phyloP scores from a whole-genome alignment of 306 rosid genomes.

The Glycine tomentella region DNA sequence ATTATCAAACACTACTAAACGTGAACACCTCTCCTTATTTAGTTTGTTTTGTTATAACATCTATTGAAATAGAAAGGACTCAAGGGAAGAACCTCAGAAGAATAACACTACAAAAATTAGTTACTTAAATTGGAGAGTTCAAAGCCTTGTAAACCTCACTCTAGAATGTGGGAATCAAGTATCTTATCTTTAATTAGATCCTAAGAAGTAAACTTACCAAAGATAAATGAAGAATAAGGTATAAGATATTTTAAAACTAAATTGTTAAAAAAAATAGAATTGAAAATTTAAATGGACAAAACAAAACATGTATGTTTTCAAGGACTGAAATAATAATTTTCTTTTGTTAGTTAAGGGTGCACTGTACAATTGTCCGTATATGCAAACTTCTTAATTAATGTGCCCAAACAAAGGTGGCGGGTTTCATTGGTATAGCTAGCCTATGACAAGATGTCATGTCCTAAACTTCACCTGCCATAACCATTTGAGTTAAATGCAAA shows the following conservation, averaged over 20 bases:
- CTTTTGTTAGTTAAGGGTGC: constrained; percentile 8
- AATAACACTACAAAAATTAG: no score
- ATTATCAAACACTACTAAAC: no score
- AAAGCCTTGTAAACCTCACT: not conserved
- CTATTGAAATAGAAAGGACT: not conserved
- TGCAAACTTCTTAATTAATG: not conserved
- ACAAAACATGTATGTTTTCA: constrained; percentile 13
- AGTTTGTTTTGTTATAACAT: not conserved
- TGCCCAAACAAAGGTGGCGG: not conserved
- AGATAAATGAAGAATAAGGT: not conserved
- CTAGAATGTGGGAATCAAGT: no score
- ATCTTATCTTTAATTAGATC: not conserved
- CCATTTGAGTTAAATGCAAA: not conserved
- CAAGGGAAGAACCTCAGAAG: not conserved
- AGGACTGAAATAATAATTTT: constrained; percentile 10
- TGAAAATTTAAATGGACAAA: not conserved
- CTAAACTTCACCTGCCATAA: constrained; percentile 14
- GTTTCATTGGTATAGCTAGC: not conserved
- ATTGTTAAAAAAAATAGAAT: not conserved
- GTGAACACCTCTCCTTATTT: not conserved
- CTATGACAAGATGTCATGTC: constrained; percentile 14
- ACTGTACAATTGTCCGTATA: not conserved
- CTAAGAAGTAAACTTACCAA: not conserved
- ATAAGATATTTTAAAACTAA: not conserved
- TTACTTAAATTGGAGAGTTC: not conserved